These are phyloP conservation scores for Fusarium cyanostomum DNA, from an alignment of 2,329 filamentous ascomycete genomes.

Conservation along the genomic window DNA sequence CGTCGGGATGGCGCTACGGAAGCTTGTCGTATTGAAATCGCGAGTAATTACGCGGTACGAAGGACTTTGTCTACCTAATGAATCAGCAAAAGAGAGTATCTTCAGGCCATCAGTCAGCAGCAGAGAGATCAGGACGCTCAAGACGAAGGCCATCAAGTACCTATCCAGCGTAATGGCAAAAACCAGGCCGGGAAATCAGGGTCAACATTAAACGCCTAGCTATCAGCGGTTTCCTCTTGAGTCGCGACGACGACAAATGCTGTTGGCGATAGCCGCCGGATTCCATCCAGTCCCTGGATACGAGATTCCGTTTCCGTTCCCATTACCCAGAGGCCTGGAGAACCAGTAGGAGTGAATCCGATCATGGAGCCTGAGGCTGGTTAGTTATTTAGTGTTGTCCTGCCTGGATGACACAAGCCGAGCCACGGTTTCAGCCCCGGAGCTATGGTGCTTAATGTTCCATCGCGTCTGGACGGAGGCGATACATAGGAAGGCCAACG, in stretches of 20 bases:
- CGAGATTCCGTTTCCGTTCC: background rate
- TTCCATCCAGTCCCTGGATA: slow-evolving; percentile 23
- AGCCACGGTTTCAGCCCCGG: slow-evolving; percentile 42
- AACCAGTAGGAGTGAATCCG: slow-evolving; percentile 3
- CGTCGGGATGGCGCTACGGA: slow-evolving; percentile 13
- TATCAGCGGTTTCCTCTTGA: slow-evolving; percentile 16
- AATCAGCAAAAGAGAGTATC: background rate
- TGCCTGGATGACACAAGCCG: slow-evolving; percentile 34
- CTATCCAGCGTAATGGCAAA: background rate
- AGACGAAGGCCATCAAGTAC: background rate
- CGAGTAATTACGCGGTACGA: slow-evolving; percentile 18
- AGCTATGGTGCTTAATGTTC: slow-evolving; percentile 31
- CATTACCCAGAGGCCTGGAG: background rate
- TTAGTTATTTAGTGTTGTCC: slow-evolving; percentile 29
- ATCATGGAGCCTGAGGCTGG: slow-evolving; percentile 2
- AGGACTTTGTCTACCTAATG: background rate
- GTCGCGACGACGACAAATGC: slow-evolving; percentile 11
- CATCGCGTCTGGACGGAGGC: slow-evolving; percentile 19
- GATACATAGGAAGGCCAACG: slow-evolving; percentile 16
- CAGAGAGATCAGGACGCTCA: background rate
- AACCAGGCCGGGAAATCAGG: slow-evolving; percentile 13
- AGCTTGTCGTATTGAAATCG: slow-evolving; percentile 8
- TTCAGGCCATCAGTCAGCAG: background rate
- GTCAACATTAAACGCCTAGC: slow-evolving; percentile 38
- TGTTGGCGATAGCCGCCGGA: slow-evolving; percentile 24